Conservation (phyloP, 805 yeast species). For the Ogataea zsoltii region DNA sequence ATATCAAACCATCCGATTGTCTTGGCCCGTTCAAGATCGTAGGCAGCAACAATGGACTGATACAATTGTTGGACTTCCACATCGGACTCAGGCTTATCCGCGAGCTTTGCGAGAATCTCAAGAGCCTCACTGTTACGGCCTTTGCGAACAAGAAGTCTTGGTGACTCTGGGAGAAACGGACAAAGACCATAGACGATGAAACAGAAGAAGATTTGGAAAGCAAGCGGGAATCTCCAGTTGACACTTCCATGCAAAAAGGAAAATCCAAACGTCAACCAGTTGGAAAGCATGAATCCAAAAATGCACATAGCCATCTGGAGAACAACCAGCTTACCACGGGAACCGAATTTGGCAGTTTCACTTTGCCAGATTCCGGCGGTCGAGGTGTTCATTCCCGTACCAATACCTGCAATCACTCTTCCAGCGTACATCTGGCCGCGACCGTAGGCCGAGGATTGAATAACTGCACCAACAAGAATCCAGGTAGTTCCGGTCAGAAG, state of each 20-base stretch:
- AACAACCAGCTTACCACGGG: slow-evolving; percentile 34
- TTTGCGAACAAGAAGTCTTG: slow-evolving; percentile 40
- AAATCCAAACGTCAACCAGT: slow-evolving; percentile 39
- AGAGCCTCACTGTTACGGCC: slow-evolving; percentile 46
- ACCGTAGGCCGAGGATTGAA: slow-evolving; percentile 24
- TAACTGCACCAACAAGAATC: slow-evolving; percentile 26
- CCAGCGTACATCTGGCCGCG: slow-evolving; percentile 33
- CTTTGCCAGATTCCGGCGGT: slow-evolving; percentile 39
- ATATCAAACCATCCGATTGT: slow-evolving; percentile 28
- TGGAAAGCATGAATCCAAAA: slow-evolving; percentile 34
- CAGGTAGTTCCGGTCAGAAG: slow-evolving; percentile 24
- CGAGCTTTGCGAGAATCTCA: slow-evolving; percentile 40
- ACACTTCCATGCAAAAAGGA: slow-evolving; percentile 29
- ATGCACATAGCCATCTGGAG: slow-evolving; percentile 33
- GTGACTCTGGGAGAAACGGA: slow-evolving; percentile 41
- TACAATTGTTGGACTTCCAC: slow-evolving; percentile 26
- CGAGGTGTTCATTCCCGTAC: slow-evolving; percentile 37
- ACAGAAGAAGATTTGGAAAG: slow-evolving; percentile 31
- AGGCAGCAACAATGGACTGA: slow-evolving; percentile 25
- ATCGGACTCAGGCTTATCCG: slow-evolving; percentile 27
- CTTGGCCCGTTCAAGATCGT: slow-evolving; percentile 24
- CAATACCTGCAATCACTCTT: slow-evolving; percentile 35
- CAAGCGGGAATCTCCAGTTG: slow-evolving; percentile 39
- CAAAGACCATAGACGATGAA: slow-evolving; percentile 14
- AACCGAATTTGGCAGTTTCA: slow-evolving; percentile 34